These are phyloP conservation scores for Alloteropsis angusta DNA, from an alignment of 202 grass and related monocot genomes.

Conservation along the genomic window DNA sequence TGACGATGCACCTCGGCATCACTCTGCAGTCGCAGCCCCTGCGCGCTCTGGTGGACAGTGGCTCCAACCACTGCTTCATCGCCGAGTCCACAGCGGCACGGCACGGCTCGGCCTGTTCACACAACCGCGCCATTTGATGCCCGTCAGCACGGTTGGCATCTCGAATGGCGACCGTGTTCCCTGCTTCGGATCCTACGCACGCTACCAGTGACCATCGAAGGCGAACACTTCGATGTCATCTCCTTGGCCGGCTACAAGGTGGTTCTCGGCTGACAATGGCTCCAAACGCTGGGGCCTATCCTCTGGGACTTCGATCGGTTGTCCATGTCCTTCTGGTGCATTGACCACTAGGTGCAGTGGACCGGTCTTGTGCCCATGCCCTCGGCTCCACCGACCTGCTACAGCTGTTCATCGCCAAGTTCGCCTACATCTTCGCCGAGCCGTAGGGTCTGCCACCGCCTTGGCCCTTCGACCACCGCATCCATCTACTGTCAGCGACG, in stretches of 20 bases:
- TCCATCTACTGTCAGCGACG: not conserved
- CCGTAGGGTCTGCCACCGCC: no score
- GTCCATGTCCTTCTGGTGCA: not conserved
- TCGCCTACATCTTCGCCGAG: not conserved
- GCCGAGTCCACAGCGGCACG: rapidly evolving
- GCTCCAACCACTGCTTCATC: not conserved
- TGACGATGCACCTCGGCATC: not conserved
- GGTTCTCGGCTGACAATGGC: not conserved
- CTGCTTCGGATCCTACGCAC: rapidly evolving
- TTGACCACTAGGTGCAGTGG: not conserved
- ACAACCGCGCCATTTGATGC: rapidly evolving
- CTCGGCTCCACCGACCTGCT: not conserved
- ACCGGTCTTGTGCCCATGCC: not conserved
- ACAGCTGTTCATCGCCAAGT: not conserved
- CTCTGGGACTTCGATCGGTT: not conserved
- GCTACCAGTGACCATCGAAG: not conserved
- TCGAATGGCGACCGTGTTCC: not conserved
- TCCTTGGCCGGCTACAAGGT: not conserved
- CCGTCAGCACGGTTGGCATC: not conserved
- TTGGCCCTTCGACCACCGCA: not conserved
- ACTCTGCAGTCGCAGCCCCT: rapidly evolving
- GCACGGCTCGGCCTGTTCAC: rapidly evolving
- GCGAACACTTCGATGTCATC: not conserved
- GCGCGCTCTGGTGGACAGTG: not conserved
- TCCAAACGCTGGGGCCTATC: not conserved